These are phyloP conservation scores for Breynia disticha DNA, from an alignment of 441 rosid species.

Conservation along the genomic window DNA sequence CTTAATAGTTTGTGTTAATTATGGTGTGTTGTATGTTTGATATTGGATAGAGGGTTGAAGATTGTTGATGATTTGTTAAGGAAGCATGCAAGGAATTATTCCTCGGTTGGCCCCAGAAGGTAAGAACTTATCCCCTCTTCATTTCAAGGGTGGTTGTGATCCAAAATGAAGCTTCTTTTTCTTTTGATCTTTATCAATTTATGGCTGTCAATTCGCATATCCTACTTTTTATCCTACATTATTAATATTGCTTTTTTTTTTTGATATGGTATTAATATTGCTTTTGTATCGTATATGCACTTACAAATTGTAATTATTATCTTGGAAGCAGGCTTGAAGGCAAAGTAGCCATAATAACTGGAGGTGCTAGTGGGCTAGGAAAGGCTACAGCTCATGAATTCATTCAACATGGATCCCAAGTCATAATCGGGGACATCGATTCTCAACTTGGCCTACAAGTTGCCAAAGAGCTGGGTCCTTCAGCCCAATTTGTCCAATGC, in stretches of 20 bases:
- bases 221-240: too few relatives aligned
- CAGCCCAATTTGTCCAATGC: conserved; percentile 45
- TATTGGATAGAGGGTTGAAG: conserved; percentile 17
- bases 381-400: conserved; percentile 57
- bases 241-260: neutral
- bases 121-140: neutral
- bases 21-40: neutral
- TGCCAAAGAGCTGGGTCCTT: conserved; percentile 33
- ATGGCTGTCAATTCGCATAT: neutral
- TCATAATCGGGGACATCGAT: conserved; percentile 40
- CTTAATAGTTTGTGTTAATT: neutral
- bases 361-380: conserved; percentile 73
- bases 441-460: conserved; percentile 24
- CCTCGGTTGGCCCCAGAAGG: conserved; percentile 19
- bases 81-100: conserved; percentile 14
- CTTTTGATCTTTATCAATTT: too few relatives aligned
- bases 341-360: conserved; percentile 62
- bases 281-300: neutral
- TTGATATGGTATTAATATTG: neutral
- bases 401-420: conserved; percentile 46
- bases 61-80: conserved; percentile 7
- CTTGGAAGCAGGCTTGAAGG: conserved; percentile 41
- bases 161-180: too few relatives aligned
- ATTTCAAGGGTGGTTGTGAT: too few relatives aligned
- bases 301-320: neutral